phyloP scores from a whole-genome alignment of 148 eudicot genomes.

The Vaccinium corymbosum region DNA sequence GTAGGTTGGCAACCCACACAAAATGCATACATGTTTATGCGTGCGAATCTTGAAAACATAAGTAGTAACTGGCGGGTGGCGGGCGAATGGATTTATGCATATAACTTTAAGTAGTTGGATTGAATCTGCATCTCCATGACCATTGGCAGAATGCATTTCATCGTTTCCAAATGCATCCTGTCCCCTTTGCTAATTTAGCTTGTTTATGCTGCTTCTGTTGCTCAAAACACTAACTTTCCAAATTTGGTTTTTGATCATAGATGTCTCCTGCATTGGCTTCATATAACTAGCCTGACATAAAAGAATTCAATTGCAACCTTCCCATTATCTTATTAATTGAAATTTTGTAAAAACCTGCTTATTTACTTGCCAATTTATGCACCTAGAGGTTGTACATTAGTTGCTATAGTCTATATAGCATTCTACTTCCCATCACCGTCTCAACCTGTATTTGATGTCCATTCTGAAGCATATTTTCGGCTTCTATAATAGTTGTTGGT shows the following conservation, averaged over 20 bases:
- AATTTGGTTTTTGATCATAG: neutral
- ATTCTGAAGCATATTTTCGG: neutral
- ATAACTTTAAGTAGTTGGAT: neutral
- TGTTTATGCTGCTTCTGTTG: slow-evolving; percentile 7
- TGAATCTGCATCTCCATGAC: neutral
- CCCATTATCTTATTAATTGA: neutral
- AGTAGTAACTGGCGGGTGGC: neutral
- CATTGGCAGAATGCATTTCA: neutral
- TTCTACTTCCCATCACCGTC: neutral
- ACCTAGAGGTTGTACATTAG: neutral
- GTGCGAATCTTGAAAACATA: neutral
- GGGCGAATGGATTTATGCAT: slow-evolving; percentile 2
- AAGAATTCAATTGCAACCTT: neutral
- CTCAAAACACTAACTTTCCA: neutral
- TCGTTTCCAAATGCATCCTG: neutral
- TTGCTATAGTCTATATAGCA: neutral
- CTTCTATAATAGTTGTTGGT: neutral
- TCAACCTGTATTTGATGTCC: neutral
- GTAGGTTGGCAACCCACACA: neutral
- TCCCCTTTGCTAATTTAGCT: neutral
- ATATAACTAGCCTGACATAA: neutral
- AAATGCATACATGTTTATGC: neutral
- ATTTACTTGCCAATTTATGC: slow-evolving; percentile 4
- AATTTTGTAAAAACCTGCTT: neutral
- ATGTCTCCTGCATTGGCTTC: neutral